Base-by-base conservation (phyloP, 2,329 filamentous ascomycete species). In the Apiospora koreana region DNA sequence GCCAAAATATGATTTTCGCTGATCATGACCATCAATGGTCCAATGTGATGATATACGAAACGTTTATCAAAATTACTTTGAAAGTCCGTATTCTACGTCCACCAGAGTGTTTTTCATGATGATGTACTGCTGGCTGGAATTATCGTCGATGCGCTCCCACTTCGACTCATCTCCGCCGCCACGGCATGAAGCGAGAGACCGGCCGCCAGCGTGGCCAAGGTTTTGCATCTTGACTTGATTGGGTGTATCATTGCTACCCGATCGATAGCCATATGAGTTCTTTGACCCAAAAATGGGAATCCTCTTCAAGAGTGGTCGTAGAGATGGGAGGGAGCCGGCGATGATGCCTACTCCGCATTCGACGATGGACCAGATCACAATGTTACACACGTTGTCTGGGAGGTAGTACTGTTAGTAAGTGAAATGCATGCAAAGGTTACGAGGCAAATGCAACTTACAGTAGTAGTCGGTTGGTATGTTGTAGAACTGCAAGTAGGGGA, bases 291-390 rank as follows among this genome's bases (percentile, higher is more conserved):
- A 62, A 7, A 62, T 62, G 3, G 54, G 21, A 7, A 62, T 23
- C 14, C n/a, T 38, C 31, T 62, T 62, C 54, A 62, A 28, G 10
- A 77, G 69, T 5, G 74, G 75, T 7, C 75, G 75, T 21, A 77
- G 71, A 9, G 75, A 74, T 14, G 77, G 77, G 5, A 77, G 69
- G 66, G 72, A 76, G 42, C 75, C 72, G 70, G 76, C 74, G 68
- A 77, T 74, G 69, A 78, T 73, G 48, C 76, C 76, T 8, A 77
- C 71, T 65, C 76, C 76, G 72, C 73, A 76, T 35, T 77, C 76
- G 54, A 77, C 73, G 25, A 73, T 65, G 45, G 75, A 76, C 74
- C 76, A 77, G 42, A 77, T 70, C 69, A 77, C 76, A 7, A 77
- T 72, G 58, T 68, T 70, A 50, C 48, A 45, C 3, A 68, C 43